Evolutionary conservation across 2,329 filamentous ascomycete genomes (phyloP), one percentile per base, ranked within the genome.

Genomic region (Annulohypoxylon truncatum): DNA sequence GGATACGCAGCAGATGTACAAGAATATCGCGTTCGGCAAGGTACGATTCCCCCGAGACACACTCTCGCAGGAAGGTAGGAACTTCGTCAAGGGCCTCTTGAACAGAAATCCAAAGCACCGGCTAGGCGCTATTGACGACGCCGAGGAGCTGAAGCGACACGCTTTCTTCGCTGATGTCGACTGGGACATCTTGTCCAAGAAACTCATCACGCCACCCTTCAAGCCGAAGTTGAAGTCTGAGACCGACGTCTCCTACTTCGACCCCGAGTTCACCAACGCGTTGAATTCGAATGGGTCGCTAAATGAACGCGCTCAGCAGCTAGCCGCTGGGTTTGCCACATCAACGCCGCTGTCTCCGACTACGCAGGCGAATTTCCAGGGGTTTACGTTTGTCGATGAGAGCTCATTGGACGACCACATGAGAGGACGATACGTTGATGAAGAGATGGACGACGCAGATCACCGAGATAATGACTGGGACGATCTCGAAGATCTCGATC

Each of bases 1-100:
- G 76, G 96, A 99, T 77, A 99, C 96, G 0, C 96, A 99, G 80
- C 96, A 99, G 79, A 99, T 99, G 96, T 99, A 99, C 84, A 99
- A 99, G 85, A 99, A 99, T 82, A 99, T 99, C 77, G 96, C 96
- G 0, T 99, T 99, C 76, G 96, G 96, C 77, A 99, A 99, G 78
- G 96, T 99, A 62, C 88, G 96, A 66, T 99, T 99, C 79, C 96
- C 96, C 6, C 89, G 94, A 71, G 96, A 99, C 79, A 97, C 96
- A 1, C 83, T 99, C 29, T 97, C 94, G 66, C 91, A 94, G 40
- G 96, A 99, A 79, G 96, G 96, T 64, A 89, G 96, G 64, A 98
- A 97, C 80, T 99, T 99, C 75, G 96, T 99, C 76, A 99, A 99
- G 84, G 96, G 96, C 18, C 83, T 99, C 67, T 87, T 99, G 59